Base-by-base conservation (phyloP, 1,139 yeast species). In the Meyerozyma guilliermondii region DNA sequence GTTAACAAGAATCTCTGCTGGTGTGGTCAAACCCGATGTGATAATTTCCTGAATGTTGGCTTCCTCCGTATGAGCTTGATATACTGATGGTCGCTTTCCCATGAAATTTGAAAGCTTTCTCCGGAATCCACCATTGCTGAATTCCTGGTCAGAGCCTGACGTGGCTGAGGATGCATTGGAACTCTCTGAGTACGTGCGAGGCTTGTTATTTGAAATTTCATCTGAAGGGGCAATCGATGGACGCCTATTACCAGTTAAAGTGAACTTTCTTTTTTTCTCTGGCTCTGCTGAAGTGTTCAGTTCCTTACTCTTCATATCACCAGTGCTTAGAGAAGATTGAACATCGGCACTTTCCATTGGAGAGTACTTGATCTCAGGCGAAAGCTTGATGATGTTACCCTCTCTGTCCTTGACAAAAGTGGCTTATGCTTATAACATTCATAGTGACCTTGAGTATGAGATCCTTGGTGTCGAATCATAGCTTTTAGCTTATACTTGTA, bases 401-500 rank as follows among this genome's bases (percentile, higher is more conserved):
- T 71, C 74, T 23, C 50, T 59, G 47, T 74, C 76, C 53, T 78
- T 81, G 41, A 76, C 80, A 49, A 71, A 9, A 76, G 61, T 2
- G 92, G 91, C 55, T 87, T 87, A 39, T 75, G 76, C 50, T 81
- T 80, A 58, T 79, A 87, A 51, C 92, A 83, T 54, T 86, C 94
- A 55, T 87, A 92, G 58, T 92, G 98, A 0, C 98, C 98, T 39
- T 83, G 80, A 16, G 84, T 76, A 61, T 92, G 98, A 1, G 94
- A 81, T 0, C 98, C 98, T 41, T 82, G 80, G 58, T 92, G 98
- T 47, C 88, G 75, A 20, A 92, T 81, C 51, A 88, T 68, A 1
- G 96, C 87, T 49, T 75, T 76, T 31, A 92, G 68, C 46, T 69
- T 68, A 59, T 87, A 89, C 38, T 65, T 73, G 50, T 74, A 75